These are phyloP conservation scores for Bocquillonia castaneifolia DNA, from an alignment of 441 rosid genomes.

Conservation along the genomic window DNA sequence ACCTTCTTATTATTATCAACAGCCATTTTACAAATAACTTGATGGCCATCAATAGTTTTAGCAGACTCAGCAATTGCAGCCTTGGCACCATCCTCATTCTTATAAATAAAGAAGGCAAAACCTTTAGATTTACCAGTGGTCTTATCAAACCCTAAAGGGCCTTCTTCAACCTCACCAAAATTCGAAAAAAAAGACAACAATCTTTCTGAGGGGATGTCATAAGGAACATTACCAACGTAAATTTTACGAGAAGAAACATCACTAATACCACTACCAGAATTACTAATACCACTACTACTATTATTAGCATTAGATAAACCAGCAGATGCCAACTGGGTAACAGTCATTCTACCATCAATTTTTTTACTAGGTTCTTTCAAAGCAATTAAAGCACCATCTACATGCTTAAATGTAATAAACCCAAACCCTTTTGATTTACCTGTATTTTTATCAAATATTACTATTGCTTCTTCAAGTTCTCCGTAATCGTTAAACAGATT, in stretches of 20 bases:
- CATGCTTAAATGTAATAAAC: constrained; percentile 70
- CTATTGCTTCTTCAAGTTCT: constrained; percentile 80
- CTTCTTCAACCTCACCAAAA: constrained; percentile 90
- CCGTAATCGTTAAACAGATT: constrained; percentile 63
- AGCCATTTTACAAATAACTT: constrained; percentile 69
- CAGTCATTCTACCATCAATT: constrained; percentile 83
- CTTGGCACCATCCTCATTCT: constrained; percentile 76
- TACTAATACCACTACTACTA: too few species aligned
- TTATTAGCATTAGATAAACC: constrained; percentile 42
- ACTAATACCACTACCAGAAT: constrained; percentile 31
- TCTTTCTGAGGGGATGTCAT: constrained; percentile 72
- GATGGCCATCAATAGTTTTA: constrained; percentile 72
- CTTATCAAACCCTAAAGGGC: constrained; percentile 89
- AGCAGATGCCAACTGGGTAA: constrained; percentile 79
- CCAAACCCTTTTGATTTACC: constrained; percentile 89
- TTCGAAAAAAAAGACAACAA: constrained; percentile 50
- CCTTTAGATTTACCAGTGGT: constrained; percentile 79
- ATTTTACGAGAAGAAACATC: constrained; percentile 66
- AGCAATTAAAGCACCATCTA: constrained; percentile 74
- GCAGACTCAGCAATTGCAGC: constrained; percentile 73
- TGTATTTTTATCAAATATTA: constrained; percentile 74
- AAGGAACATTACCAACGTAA: constrained; percentile 79
- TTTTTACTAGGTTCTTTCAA: constrained; percentile 86
- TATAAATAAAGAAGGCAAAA: constrained; percentile 76
- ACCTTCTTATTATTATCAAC: constrained; percentile 70